Evolutionary conservation across 2,329 filamentous ascomycete genomes (phyloP).

Genomic region (Lasiodiplodia sp.): DNA sequence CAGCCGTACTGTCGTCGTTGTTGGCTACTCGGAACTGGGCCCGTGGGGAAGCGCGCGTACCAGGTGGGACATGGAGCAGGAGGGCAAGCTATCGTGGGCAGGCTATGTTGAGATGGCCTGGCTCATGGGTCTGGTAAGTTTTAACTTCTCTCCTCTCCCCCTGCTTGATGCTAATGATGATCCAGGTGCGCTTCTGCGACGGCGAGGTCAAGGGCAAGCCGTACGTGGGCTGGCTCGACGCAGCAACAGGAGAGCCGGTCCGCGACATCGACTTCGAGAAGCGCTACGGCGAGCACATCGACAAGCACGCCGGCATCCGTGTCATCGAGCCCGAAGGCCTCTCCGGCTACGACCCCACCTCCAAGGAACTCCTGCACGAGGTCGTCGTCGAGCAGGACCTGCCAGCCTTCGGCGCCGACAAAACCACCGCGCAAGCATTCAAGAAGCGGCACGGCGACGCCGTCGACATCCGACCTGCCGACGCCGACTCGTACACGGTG

Average conservation of each 20-base stretch:
- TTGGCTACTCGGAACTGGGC: constrained; percentile 51
- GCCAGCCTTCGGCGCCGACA: constrained; percentile 42
- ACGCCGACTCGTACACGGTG: constrained; percentile 30
- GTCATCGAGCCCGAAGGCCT: constrained; percentile 39
- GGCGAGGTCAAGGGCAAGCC: constrained; percentile 73
- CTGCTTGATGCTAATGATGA: neutral
- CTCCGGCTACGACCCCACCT: constrained; percentile 36
- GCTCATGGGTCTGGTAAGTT: constrained; percentile 86
- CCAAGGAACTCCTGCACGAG: constrained; percentile 45
- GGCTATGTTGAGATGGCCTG: constrained; percentile 92
- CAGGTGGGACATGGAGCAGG: constrained; percentile 89
- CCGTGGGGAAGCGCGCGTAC: constrained; percentile 91
- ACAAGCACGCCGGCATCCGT: constrained; percentile 45
- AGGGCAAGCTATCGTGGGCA: constrained; percentile 84
- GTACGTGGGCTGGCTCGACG: constrained; percentile 42
- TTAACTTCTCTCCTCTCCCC: neutral
- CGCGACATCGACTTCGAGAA: constrained; percentile 42
- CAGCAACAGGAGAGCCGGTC: constrained; percentile 38
- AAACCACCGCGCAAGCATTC: constrained; percentile 42
- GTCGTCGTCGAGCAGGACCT: constrained; percentile 45
- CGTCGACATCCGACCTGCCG: constrained; percentile 35
- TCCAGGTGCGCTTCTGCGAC: constrained; percentile 71
- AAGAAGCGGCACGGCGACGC: constrained; percentile 44
- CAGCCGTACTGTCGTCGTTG: constrained; percentile 45
- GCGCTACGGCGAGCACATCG: constrained; percentile 43